Evolutionary conservation across 2,329 filamentous ascomycete species (phyloP), one percentile per base, ranked within the genome.

Genomic region (Ophiostoma pallidulum): DNA sequence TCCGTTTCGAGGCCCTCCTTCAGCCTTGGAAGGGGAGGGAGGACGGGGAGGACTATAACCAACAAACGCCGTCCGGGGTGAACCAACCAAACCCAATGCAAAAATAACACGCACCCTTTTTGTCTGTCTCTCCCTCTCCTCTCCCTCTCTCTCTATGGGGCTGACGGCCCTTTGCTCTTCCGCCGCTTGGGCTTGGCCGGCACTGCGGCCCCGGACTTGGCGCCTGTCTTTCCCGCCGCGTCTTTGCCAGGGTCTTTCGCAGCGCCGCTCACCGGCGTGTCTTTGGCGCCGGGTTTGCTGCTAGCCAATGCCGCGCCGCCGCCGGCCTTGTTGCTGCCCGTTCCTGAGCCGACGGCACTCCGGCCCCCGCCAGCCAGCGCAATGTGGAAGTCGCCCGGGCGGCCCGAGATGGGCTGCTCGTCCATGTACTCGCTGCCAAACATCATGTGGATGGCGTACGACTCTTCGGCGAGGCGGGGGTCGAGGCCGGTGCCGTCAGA

Each of bases 351-450:
- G 43, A 51, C 33, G 22, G 53, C 42, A 48, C 64, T 67, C 45
- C 66, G 61, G 57, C 75, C 75, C 46, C 77, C 71, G 1, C 79
- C 78, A 0, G 77, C 81, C 8, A 76, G 78, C 8, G 74, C 74
- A 10, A 82, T 69, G 54, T 82, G 77, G 61, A 83, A 84, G 46
- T 80, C 77, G 42, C 80, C 80, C 1, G 80, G 80, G 26, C 74
- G 71, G 41, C 80, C 80, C 0, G 78, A 82, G 56, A 84, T 82
- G 36, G 79, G 78, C 54, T 81, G 83, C 60, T 82, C 77, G 61
- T 84, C 77, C 63, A 83, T 75, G 58, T 79, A 83, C 53, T 83
- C 78, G 41, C 77, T 74, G 32, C 78, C 79, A 54, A 75, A 77
- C 52, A 70, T 71, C 62, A 77, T 67, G 54, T 80, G 75, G 35